Conservation (phyloP, 768 basidiomycete genomes). For the Agaricus blazei region DNA sequence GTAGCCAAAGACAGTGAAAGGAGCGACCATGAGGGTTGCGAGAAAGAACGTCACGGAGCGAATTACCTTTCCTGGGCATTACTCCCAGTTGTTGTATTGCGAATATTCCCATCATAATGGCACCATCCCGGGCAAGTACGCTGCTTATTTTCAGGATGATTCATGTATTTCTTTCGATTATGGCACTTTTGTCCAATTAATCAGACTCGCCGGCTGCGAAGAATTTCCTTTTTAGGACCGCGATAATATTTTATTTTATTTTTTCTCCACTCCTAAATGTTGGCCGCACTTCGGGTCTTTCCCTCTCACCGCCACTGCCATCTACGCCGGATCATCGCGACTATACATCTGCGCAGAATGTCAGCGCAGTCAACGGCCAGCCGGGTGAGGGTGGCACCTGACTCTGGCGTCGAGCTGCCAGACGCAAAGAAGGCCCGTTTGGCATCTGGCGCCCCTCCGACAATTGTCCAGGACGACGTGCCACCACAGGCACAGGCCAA, state of each 20-base stretch:
- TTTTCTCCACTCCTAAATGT: neutral
- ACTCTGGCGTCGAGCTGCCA: constrained; percentile 1
- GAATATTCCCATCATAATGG: too few relatives aligned
- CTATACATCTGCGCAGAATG: neutral
- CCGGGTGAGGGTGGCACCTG: constrained; percentile 1
- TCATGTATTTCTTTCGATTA: neutral
- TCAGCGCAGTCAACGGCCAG: neutral
- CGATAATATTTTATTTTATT: neutral
- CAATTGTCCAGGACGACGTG: neutral
- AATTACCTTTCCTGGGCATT: too few relatives aligned
- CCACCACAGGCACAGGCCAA: neutral
- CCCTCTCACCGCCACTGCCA: neutral
- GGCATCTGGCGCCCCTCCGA: neutral
- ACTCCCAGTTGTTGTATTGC: too few relatives aligned
- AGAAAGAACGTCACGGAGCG: neutral
- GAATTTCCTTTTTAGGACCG: neutral
- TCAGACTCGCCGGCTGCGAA: too few relatives aligned
- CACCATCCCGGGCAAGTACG: too few relatives aligned
- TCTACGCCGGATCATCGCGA: neutral
- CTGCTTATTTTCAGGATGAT: too few relatives aligned
- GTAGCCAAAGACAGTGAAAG: constrained; percentile 84
- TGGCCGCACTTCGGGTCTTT: neutral
- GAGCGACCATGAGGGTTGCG: constrained; percentile 6
- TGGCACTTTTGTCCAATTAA: too few relatives aligned
- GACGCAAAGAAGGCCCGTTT: constrained; percentile 5